These are phyloP conservation scores for Zarea fungicola DNA, from an alignment of 2,329 filamentous ascomycete genomes.

Conservation along the genomic window DNA sequence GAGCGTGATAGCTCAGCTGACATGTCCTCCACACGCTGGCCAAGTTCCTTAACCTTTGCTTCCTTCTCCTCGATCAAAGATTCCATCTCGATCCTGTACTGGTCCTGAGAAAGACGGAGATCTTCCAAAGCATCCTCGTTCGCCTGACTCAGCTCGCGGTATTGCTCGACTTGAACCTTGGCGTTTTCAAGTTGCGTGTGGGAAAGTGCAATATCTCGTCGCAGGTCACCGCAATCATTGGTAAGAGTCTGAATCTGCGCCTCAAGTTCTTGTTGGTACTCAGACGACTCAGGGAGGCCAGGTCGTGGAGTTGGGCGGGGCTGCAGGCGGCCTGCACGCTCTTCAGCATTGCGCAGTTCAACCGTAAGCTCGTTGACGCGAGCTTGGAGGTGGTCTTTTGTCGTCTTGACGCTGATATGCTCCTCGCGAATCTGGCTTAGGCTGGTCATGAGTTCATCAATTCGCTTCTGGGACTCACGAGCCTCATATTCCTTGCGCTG, in stretches of 20 bases:
- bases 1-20: conserved; percentile 74
- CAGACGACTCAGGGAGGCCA: conserved; percentile 37
- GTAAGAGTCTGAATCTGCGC: conserved; percentile 73
- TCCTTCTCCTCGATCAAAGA: conserved; percentile 71
- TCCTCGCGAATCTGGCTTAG: conserved; percentile 81
- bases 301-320: conserved; percentile 66
- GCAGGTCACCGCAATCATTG: conserved; percentile 78
- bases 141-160: conserved; percentile 79
- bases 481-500: conserved; percentile 86
- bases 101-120: conserved; percentile 73
- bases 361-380: conserved; percentile 85
- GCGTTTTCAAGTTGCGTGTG: conserved; percentile 76
- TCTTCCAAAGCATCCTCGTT: conserved; percentile 83
- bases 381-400: conserved; percentile 80
- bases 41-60: conserved; percentile 70
- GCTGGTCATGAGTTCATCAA: conserved; percentile 82
- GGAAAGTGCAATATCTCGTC: conserved; percentile 77
- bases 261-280: conserved; percentile 46
- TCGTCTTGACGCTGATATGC: conserved; percentile 78
- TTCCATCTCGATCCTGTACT: conserved; percentile 85
- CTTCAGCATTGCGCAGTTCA: conserved; percentile 83
- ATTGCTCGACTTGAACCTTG: conserved; percentile 77
- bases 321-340: conserved; percentile 75
- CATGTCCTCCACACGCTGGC: conserved; percentile 78
- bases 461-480: conserved; percentile 81